Base-by-base conservation (phyloP, 306 rosid species). In the Vigna radiata region DNA sequence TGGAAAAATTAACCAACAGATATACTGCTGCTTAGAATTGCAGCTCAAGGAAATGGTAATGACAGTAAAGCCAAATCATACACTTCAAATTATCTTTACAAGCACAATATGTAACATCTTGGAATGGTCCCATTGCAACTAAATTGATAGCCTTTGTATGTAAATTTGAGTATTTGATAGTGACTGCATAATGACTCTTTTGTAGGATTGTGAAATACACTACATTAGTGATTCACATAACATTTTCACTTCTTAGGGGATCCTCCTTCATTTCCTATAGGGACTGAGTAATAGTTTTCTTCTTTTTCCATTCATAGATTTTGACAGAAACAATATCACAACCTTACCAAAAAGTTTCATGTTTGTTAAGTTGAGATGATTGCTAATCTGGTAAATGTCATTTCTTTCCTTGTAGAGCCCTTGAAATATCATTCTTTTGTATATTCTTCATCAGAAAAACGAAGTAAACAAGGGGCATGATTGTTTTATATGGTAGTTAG, bases 131-230 rank as follows among this genome's bases (percentile, higher is more conserved):
- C 56, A 52, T 55, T 48, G 33, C 52, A 36, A 18, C 58, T 60
- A 39, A 60, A 25, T 44, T 52, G 62, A 43, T 64, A 48, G 70
- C 69, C 14, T 55, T 33, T 46, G 63, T 56, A 60, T 69, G 81
- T 76, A 75, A 29, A 75, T 60, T 73, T 53, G 8, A 68, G 8
- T 52, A 52, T 59, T 73, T 36, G 72, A 73, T 60, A 68, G 41
- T 47, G 41, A 64, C 41, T 47, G 76, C 68, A 55, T 13, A 72
- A 48, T 67, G 13, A 61, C 16, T 41, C 17, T 11, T 12, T 10
- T 55, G 33, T 19, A 55, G 33, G 8, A 21, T 5, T 55, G 16
- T 11, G 33, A 21, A 21, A 21, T 55, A 21, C 33, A 18, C 62
- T 53, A 18, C 25, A 2, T 17, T 53, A 67, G 55, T 52, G 10